These are phyloP conservation scores for Capsicum rhomboideum DNA, from an alignment of 257 asterid genomes.

Conservation along the genomic window DNA sequence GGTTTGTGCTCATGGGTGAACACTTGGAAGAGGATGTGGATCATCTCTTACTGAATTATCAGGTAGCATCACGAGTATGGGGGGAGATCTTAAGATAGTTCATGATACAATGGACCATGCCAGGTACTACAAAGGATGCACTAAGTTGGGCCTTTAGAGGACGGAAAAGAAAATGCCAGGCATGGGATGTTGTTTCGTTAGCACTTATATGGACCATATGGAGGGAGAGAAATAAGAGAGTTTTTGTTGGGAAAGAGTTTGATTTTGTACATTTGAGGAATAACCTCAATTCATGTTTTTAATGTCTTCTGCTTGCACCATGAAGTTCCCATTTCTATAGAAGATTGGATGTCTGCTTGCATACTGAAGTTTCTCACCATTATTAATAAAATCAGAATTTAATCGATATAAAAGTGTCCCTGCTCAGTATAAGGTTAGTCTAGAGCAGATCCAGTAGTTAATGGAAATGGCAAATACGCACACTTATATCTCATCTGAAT, in stretches of 20 bases:
- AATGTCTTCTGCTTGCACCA: background rate
- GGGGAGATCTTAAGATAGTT: background rate
- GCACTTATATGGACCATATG: background rate
- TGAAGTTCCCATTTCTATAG: background rate
- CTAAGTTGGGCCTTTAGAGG: background rate
- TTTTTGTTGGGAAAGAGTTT: background rate
- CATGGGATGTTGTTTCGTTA: background rate
- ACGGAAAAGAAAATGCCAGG: background rate
- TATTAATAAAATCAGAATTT: background rate
- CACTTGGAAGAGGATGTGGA: background rate
- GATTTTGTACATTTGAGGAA: background rate
- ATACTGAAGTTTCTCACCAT: background rate
- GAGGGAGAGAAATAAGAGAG: background rate
- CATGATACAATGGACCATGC: background rate
- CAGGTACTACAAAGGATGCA: background rate
- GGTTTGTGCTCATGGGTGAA: background rate
- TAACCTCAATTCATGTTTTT: background rate
- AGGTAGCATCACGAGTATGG: background rate
- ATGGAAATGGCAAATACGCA: background rate
- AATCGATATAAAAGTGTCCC: background rate
- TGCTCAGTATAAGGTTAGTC: background rate
- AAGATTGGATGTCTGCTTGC: background rate
- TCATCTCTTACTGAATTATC: background rate
- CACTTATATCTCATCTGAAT: background rate
- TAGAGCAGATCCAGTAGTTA: background rate